Evolutionary conservation across 1,284 basidiomycete species (phyloP).

Genomic region (Ustilago tritici): DNA sequence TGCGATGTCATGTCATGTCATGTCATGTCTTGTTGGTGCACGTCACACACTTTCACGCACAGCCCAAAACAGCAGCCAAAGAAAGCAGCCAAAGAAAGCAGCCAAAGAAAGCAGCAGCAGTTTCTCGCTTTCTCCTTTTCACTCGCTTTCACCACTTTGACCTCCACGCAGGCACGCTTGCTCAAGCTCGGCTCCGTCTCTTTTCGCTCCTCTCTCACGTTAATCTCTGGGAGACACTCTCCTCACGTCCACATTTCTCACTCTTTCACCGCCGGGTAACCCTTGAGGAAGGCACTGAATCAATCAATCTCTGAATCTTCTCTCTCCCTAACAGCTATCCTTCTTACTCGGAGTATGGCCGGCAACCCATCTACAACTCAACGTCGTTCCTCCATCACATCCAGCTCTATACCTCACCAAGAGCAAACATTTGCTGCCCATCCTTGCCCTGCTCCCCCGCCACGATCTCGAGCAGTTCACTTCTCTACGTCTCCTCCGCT

Average conservation of each 20-base stretch:
- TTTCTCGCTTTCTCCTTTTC: not conserved
- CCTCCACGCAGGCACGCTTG: no score
- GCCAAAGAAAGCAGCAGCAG: not conserved
- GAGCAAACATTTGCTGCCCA: not conserved
- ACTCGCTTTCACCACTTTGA: no score
- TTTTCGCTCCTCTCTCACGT: not conserved
- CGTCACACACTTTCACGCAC: conserved; percentile 3
- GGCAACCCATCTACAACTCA: conserved; percentile 8
- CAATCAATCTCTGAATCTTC: no score
- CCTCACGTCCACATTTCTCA: no score
- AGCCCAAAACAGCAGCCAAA: not conserved
- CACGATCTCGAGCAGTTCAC: conserved; percentile 15
- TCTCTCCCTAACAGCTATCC: not conserved
- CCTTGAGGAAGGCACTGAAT: no score
- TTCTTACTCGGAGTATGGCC: conserved; percentile 30
- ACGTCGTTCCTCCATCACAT: conserved; percentile 3
- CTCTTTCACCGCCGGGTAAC: no score
- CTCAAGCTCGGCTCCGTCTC: not conserved
- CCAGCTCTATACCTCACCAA: not conserved
- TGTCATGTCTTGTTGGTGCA: not conserved
- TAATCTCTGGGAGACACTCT: not conserved
- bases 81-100: no score
- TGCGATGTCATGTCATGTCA: no score
- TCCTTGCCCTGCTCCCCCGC: not conserved
- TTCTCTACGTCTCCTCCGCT: conserved; percentile 10